Base-by-base conservation (phyloP, 257 asterid species). In the Datura wrightii region DNA sequence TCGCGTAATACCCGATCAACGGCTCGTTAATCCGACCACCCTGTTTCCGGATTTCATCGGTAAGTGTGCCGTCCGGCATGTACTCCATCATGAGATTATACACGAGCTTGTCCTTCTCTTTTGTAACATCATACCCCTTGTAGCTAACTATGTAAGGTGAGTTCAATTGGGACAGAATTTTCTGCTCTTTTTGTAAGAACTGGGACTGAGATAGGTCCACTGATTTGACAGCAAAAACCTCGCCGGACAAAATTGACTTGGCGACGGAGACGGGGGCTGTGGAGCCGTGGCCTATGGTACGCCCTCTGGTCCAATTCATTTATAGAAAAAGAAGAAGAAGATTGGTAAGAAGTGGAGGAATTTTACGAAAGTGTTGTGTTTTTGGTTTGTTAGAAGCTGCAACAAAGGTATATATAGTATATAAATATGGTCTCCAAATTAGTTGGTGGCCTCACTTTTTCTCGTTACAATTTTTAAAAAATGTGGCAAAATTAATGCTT, bases 401-500 rank as follows among this genome's bases (percentile, higher is more conserved):
- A n/a, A n/a, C n/a, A n/a, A n/a, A n/a, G n/a, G n/a, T n/a, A n/a
- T n/a, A n/a, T n/a, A n/a, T n/a, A n/a, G n/a, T n/a, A n/a, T n/a
- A n/a, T n/a, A n/a, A n/a, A n/a, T n/a, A n/a, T n/a, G 10, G 24
- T 4, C 18, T 31, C 42, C 42, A 66, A 66, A 66, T 66, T 13
- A 66, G 76, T 66, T 66, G 24, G 76, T 81, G 80, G 66, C 85
- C 63, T 46, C 24, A n/a, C 65, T 19, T 50, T 44, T 52, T 34
- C 82, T 82, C n/a, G 76, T 39, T 5, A 54, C 6, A 10, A 87
- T 74, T 87, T 86, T 54, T 50, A n/a, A n/a, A 86, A 60, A 81
- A 90, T 97, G 96, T 93, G 97, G 92, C 96, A 53, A 79, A 83
- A n/a, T n/a, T n/a, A 65, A 34, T 66, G 76, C 48, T 66, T 37